A percentile compares a stretch with the other conserved stretches of the same genome.
phyloP scores from a whole-genome alignment of 2,329 filamentous ascomycete species.

The Sporothrix pallida region DNA sequence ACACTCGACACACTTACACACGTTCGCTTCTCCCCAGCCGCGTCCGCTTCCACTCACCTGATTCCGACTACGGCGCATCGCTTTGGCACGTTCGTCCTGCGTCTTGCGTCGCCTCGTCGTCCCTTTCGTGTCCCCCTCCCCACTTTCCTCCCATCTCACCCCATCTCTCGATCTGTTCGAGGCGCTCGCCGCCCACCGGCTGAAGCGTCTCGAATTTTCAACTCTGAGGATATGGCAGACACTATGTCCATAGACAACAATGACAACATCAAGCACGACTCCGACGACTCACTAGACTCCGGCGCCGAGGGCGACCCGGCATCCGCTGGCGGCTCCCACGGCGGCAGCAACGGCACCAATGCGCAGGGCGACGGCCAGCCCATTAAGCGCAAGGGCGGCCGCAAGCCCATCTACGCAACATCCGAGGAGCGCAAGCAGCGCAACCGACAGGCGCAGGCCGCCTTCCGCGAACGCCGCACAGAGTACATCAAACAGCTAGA shows the following conservation, averaged over 20 bases:
- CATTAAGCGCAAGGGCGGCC: conserved; percentile 95
- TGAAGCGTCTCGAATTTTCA: conserved; percentile 44
- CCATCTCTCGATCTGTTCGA: conserved; percentile 36
- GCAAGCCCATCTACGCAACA: conserved; percentile 99
- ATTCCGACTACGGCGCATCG: conserved; percentile 12
- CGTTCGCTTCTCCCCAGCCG: background rate
- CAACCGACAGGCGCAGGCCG: conserved; percentile 95
- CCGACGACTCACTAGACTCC: conserved; percentile 66
- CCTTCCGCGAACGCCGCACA: conserved; percentile 93
- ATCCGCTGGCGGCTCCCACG: conserved; percentile 44
- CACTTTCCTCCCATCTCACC: conserved; percentile 22
- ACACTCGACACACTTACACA: background rate
- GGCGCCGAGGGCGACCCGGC: conserved; percentile 63
- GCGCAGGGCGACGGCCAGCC: conserved; percentile 60
- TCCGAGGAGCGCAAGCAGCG: conserved; percentile 98
- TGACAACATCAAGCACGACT: conserved; percentile 62
- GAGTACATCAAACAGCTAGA: conserved; percentile 99
- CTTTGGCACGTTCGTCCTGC: background rate
- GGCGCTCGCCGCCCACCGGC: conserved; percentile 53
- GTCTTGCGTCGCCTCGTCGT: background rate
- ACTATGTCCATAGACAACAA: conserved; percentile 71
- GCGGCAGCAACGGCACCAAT: conserved; percentile 42
- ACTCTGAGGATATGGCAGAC: conserved; percentile 64
- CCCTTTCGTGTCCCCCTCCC: conserved; percentile 8
- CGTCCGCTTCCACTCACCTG: background rate